Evolutionary conservation across 495 filamentous ascomycete species (phyloP).

Genomic region (Aspergillus conjunctus): DNA sequence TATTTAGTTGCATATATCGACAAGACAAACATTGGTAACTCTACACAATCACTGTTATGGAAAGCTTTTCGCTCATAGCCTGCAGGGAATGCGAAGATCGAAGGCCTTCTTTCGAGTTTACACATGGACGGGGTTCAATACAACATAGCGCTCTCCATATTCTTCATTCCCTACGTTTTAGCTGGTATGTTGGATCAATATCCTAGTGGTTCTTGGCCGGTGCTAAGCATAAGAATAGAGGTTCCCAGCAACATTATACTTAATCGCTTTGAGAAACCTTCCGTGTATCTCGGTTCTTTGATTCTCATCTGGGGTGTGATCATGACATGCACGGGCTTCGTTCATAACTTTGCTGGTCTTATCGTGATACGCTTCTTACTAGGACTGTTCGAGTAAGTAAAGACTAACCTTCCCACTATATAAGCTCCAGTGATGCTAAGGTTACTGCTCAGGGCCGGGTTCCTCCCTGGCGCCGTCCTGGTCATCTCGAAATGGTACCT

Average conservation of each 20-base stretch:
- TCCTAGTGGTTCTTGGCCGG: not conserved
- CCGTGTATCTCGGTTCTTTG: slow-evolving; percentile 23
- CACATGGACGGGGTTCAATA: slow-evolving; percentile 24
- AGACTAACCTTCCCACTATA: not conserved
- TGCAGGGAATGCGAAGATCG: slow-evolving; percentile 29
- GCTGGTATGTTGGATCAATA: slow-evolving; percentile 14
- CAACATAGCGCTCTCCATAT: slow-evolving; percentile 39
- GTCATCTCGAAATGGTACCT: slow-evolving; percentile 72
- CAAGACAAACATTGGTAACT: slow-evolving; percentile 16
- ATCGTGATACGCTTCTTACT: slow-evolving; percentile 24
- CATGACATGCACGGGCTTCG: slow-evolving; percentile 47
- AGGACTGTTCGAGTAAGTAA: slow-evolving; percentile 27
- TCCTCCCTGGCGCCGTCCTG: slow-evolving; percentile 70
- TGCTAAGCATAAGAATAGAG: slow-evolving; percentile 16
- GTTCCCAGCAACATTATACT: slow-evolving; percentile 32
- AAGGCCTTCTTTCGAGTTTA: slow-evolving; percentile 22
- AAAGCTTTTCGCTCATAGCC: not conserved
- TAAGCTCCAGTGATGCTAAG: not conserved
- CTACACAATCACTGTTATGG: not conserved
- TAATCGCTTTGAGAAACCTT: slow-evolving; percentile 23
- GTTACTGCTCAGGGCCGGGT: slow-evolving; percentile 32
- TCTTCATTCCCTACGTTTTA: slow-evolving; percentile 43
- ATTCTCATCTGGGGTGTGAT: slow-evolving; percentile 45
- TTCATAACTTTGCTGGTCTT: slow-evolving; percentile 36
- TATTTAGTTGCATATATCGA: slow-evolving; percentile 20